Evolutionary conservation across 23 red algal species (phyloP), one percentile per base, ranked within the genome.

Genomic region (Gracilariopsis chorda): DNA sequence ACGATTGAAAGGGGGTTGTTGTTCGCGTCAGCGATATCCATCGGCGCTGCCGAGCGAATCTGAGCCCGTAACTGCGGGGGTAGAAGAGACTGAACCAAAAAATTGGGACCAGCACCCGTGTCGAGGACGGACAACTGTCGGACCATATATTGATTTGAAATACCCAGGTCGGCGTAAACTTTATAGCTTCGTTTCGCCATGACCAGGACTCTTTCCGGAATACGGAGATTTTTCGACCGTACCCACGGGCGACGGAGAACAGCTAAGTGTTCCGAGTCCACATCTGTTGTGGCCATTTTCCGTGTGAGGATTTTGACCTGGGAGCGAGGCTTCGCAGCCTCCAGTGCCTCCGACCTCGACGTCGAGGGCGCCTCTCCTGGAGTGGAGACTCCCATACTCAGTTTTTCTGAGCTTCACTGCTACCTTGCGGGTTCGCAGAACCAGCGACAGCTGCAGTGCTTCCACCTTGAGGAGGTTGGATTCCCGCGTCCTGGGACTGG

Each of bases 101-200:
- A 58, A 19, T 82, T 82, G 10, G 77, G 49, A 25, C 48, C 77
- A 8, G 48, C 77, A 25, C 77, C 77, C 12, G 48, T 82, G 77
- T 82, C 2, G 14, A 82, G 55, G 0, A 82, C 44, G 29, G 77
- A 11, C 1, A 82, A 24, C 11, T 27, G 40, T 42, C 70, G 40
- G 29, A 2, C 47, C 70, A 49, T 51, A 14, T 44, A 40, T 42
- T 43, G 47, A 13, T 43, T 12, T 44, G 70, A 7, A 7, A 49
- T 3, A 19, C 70, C 37, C 14, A 77, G 40, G 40, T 77, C 70
- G 40, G 70, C 70, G 47, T 76, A 44, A 48, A 77, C 70, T 46
- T 77, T 49, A 0, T 42, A 77, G 47, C 47, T 46, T 43, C 70
- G 14, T 40, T 77, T 77, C n/a, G 70, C 14, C 27, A 77, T 32